phyloP scores from a whole-genome alignment of 164 flowering plant species.

The Magnolia officinalis region DNA sequence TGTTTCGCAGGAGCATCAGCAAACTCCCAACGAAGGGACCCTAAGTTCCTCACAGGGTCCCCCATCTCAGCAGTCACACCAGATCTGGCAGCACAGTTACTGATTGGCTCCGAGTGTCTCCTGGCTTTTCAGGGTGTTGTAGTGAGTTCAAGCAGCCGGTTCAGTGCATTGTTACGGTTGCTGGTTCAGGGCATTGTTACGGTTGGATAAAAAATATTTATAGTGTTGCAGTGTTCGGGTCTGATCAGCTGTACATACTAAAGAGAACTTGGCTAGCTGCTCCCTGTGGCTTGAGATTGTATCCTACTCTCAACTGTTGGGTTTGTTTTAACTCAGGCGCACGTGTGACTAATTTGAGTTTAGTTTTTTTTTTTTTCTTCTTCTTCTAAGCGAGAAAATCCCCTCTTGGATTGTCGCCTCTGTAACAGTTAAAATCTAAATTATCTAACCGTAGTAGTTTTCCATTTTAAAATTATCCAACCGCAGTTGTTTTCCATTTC shows the following conservation, averaged over 20 bases:
- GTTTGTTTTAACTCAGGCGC: slow-evolving; percentile 32
- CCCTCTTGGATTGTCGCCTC: slow-evolving; percentile 3
- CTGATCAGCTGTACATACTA: slow-evolving; percentile 28
- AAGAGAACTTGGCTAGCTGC: slow-evolving; percentile 34
- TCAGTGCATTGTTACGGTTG: neutral
- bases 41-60: slow-evolving; percentile 64
- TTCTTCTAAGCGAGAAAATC: slow-evolving; percentile 7
- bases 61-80: slow-evolving; percentile 72
- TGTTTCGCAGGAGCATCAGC: slow-evolving; percentile 67
- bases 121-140: slow-evolving; percentile 47
- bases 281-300: slow-evolving; percentile 53
- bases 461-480: too few relatives aligned
- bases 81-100: slow-evolving; percentile 86
- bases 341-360: slow-evolving; percentile 35
- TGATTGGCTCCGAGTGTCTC: slow-evolving; percentile 29
- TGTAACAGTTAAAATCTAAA: slow-evolving; percentile 23
- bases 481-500: slow-evolving; percentile 2
- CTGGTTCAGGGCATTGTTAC: slow-evolving; percentile 1
- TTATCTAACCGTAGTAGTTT: slow-evolving; percentile 13
- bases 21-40: slow-evolving; percentile 55
- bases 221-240: slow-evolving; percentile 5
- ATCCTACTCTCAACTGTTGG: slow-evolving; percentile 29
- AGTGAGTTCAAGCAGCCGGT: slow-evolving; percentile 33
- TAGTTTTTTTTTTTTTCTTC: neutral
- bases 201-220: slow-evolving; percentile 20